phyloP scores from a whole-genome alignment of 306 rosid genomes.

The Albizia julibrissin region DNA sequence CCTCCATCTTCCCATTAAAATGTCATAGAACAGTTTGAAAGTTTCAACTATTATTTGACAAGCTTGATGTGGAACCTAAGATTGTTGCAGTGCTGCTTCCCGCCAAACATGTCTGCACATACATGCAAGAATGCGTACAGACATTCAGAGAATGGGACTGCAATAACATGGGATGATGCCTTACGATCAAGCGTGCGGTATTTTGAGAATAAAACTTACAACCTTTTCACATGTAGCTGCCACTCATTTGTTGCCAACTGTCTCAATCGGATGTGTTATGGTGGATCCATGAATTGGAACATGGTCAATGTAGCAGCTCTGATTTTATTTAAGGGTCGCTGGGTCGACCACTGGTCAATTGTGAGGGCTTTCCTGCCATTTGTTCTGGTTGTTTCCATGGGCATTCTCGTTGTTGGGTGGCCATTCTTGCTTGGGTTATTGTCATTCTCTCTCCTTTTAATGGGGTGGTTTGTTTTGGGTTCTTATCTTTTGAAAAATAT shows the following conservation, averaged over 20 bases:
- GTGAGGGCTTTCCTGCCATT: conserved; percentile 85
- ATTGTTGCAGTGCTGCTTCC: conserved; percentile 82
- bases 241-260: conserved; percentile 79
- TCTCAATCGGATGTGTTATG: conserved; percentile 71
- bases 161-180: conserved; percentile 89
- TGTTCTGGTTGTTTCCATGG: conserved; percentile 60
- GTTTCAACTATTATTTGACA: conserved; percentile 31
- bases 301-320: conserved; percentile 76
- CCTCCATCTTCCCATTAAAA: neutral
- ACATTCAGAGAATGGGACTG: conserved; percentile 72
- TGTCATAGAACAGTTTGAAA: conserved; percentile 3
- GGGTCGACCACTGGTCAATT: conserved; percentile 73
- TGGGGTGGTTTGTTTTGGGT: conserved; percentile 79
- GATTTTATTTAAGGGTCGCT: conserved; percentile 74
- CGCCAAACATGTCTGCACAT: conserved; percentile 66
- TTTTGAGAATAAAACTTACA: conserved; percentile 76
- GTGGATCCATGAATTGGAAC: conserved; percentile 91
- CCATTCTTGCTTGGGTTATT: conserved; percentile 63
- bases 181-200: conserved; percentile 52
- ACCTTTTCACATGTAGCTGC: conserved; percentile 88
- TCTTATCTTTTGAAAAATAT: conserved; percentile 58
- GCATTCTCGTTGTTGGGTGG: conserved; percentile 81
- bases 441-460: conserved; percentile 63
- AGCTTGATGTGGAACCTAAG: conserved; percentile 28
- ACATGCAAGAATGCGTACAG: conserved; percentile 67